Percentiles rank a stretch among this genome's conserved stretches.
Evolutionary conservation across 2,329 filamentous ascomycete genomes (phyloP).

Genomic region (Beauveria varroae): DNA sequence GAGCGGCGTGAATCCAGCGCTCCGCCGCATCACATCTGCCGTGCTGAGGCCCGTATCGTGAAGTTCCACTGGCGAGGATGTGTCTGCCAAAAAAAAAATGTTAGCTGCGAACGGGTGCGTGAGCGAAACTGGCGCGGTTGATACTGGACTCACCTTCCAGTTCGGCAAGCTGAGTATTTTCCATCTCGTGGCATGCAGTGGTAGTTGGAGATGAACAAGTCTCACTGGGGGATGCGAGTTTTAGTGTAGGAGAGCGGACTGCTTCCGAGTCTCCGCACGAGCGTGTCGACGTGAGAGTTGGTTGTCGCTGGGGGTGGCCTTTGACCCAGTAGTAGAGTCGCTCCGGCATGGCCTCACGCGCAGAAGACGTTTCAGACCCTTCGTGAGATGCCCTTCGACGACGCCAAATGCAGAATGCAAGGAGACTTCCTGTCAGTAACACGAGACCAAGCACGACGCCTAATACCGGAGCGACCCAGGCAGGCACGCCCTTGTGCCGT

Average conservation of each 20-base stretch:
- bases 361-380: background rate
- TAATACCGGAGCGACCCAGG: slow-evolving; percentile 54
- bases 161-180: slow-evolving; percentile 37
- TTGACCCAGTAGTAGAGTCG: slow-evolving; percentile 45
- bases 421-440: slow-evolving; percentile 41
- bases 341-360: slow-evolving; percentile 33
- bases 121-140: background rate
- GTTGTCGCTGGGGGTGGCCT: slow-evolving; percentile 25
- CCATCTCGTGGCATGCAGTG: slow-evolving; percentile 29
- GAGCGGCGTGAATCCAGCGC: slow-evolving; percentile 22
- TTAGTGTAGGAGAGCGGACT: background rate
- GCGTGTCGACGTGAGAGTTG: background rate
- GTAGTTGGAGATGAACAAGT: background rate
- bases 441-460: slow-evolving; percentile 55
- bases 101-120: background rate
- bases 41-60: slow-evolving; percentile 34
- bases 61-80: slow-evolving; percentile 37
- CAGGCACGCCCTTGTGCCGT: slow-evolving; percentile 36
- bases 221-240: background rate
- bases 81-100: slow-evolving; percentile 25
- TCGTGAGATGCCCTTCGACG: slow-evolving; percentile 17
- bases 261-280: background rate
- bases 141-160: slow-evolving; percentile 33
- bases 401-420: slow-evolving; percentile 46
- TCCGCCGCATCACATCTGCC: slow-evolving; percentile 29